Percentiles rank a stretch among this genome's conserved stretches.
These are phyloP conservation scores for Pseudozyma thailandica DNA, from an alignment of 1,284 basidiomycete species.

Conservation along the genomic window DNA sequence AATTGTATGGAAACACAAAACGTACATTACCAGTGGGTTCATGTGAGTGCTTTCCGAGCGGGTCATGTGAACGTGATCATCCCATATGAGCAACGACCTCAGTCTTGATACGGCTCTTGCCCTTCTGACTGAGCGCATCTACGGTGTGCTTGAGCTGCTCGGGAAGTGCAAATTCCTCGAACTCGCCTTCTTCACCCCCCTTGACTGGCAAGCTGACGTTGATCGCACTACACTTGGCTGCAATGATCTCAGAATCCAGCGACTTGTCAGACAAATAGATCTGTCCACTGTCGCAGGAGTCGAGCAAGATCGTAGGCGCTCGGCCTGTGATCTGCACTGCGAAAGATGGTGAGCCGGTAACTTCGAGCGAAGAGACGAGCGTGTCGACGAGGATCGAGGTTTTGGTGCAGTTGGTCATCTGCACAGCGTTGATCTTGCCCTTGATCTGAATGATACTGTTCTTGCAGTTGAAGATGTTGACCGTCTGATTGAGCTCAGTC, in stretches of 20 bases:
- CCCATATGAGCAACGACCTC: constrained; percentile 64
- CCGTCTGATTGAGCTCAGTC: constrained; percentile 82
- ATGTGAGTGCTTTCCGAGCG: not conserved
- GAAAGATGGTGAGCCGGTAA: constrained; percentile 93
- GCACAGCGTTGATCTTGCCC: constrained; percentile 96
- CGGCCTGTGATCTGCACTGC: constrained; percentile 88
- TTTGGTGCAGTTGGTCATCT: constrained; percentile 80
- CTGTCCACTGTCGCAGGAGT: constrained; percentile 93
- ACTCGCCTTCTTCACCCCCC: constrained; percentile 89
- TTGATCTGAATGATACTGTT: constrained; percentile 85
- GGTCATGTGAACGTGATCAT: constrained; percentile 6
- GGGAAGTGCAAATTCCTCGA: constrained; percentile 88
- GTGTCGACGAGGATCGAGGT: constrained; percentile 89
- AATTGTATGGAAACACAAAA: too few species aligned
- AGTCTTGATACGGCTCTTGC: constrained; percentile 72
- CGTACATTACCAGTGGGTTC: not conserved
- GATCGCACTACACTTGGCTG: constrained; percentile 92
- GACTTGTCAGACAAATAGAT: constrained; percentile 89
- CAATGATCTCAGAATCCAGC: constrained; percentile 85
- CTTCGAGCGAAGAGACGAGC: constrained; percentile 85
- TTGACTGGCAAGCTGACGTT: constrained; percentile 90
- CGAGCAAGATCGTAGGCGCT: constrained; percentile 90
- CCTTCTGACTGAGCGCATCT: constrained; percentile 76
- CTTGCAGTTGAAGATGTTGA: constrained; percentile 93
- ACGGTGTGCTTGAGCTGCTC: constrained; percentile 94